These are phyloP conservation scores for Mychonastes homosphaera DNA, from an alignment of 139 green algal genomes.

Conservation along the genomic window DNA sequence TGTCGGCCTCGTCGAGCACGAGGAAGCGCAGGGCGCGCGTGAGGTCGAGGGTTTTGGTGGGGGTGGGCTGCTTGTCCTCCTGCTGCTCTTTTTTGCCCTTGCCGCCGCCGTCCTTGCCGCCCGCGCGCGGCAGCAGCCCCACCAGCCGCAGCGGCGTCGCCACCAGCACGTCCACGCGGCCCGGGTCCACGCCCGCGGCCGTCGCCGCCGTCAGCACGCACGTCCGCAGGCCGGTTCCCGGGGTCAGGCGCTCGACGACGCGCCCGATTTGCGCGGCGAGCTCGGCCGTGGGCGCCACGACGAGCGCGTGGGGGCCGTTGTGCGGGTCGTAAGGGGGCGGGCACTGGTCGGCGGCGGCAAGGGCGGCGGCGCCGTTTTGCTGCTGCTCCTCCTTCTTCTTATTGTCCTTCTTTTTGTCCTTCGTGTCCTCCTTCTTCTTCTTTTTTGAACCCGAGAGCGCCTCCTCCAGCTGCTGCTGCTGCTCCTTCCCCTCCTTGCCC, in stretches of 20 bases:
- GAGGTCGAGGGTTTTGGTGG: not conserved
- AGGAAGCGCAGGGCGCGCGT: too few relatives aligned
- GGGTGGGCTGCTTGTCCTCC: not conserved
- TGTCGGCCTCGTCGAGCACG: conserved; percentile 79
- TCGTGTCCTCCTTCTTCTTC: too few relatives aligned
- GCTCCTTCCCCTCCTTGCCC: not conserved
- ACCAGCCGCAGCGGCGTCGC: conserved; percentile 73
- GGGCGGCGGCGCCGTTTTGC: conserved; percentile 4
- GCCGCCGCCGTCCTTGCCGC: not conserved
- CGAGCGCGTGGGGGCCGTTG: too few relatives aligned
- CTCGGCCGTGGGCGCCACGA: conserved; percentile 34
- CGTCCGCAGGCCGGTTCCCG: conserved; percentile 40
- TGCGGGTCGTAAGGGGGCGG: too few relatives aligned
- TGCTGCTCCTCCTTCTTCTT: conserved; percentile 8
- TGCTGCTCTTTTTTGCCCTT: not conserved
- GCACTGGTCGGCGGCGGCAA: too few relatives aligned
- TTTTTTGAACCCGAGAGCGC: too few relatives aligned
- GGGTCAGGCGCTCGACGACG: conserved; percentile 64
- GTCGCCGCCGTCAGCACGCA: conserved; percentile 67
- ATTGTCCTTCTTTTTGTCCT: not conserved
- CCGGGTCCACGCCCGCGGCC: conserved; percentile 45
- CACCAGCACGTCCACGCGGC: conserved; percentile 76
- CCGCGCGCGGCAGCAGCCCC: conserved; percentile 39
- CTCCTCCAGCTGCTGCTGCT: too few relatives aligned
- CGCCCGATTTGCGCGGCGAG: conserved; percentile 56